Evolutionary conservation across 1,284 basidiomycete genomes (phyloP), one percentile per base, ranked within the genome.

Genomic region (Sporisorium graminicola): DNA sequence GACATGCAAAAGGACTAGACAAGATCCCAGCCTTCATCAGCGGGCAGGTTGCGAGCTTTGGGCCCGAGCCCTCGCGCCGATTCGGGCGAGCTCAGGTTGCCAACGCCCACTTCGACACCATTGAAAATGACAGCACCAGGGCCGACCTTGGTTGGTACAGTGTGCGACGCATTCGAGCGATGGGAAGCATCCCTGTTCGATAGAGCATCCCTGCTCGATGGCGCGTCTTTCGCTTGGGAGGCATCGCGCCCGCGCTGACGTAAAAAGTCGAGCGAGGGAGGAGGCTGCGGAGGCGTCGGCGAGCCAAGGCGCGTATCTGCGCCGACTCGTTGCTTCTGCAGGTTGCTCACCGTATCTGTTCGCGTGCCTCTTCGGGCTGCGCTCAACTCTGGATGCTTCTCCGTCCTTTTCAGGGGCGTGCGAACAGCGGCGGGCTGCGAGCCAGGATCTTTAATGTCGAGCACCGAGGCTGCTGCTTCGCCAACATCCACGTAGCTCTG

Each of bases 401-500:
- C 22, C 8, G 35, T 14, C 50, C 47, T 57, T 18, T 46, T 53
- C 31, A 31, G 13, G 9, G 58, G 4, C 8, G 47, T 20, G 1
- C 26, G 54, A 20, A 18, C 29, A 8, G 37, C 20, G 12, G 22
- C 8, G 12, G 40, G 26, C 31, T 52, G 58, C 27, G 22, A 24
- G 27, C 29, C 22, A 54, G 73, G 61, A 56, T 71, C 68, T 35
- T 61, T 58, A 31, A 79, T 59, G 50, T 74, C 51, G 26, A 81
- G 59, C 47, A 81, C 63, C 13, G 74, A 79, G 14, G 77, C 71
- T 26, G 77, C 79, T 35, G 71, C 79, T 29, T 65, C 60, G 5
- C 67, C 71, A 1, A 76, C 79, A 53, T 81, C 79, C 3, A 81
- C 61, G 22, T 81, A 81, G 50, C 79, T 81, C 47, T 77, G 76